Base-by-base conservation (phyloP, 1,139 yeast species). In the Kurtzmaniella quercitrusa region DNA sequence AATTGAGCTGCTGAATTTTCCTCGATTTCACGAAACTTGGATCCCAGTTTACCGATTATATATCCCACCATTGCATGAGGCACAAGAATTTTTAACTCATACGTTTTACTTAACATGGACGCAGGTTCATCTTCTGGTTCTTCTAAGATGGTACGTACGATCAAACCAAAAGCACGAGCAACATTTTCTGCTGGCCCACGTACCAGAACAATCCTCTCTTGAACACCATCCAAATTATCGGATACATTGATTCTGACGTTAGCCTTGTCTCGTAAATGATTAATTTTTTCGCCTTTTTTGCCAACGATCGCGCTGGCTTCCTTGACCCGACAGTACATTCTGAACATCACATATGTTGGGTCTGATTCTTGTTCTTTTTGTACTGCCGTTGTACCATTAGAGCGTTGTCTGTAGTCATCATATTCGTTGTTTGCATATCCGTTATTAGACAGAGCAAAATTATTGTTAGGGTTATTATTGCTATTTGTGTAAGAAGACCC, bases 41-140 rank as follows among this genome's bases (percentile, higher is more conserved):
- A 66, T 9, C 96, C 95, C 45, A 74, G 82, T 54, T 84, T 84
- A 12, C 96, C 96, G 51, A 88, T 88, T 40, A 89, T 75, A 51
- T 78, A 84, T 0, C 96, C 96, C 68, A 88, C 86, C 58, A 85
- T 66, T 2, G 85, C 82, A 60, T 88, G 93, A 2, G 96, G 95
- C 32, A 89, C 74, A 44, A 88, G 65, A 15, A 88, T 58, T 49
- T 82, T 75, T 50, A 88, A 63, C 42, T 76, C 76, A 48, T 80
- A 77, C 42, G 74, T 79, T 48, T 68, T 67, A 30, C 88, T 77
- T 42, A 72, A 69, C 35, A 76, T 64, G 2, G 77, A 65, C 0
- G 87, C 81, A 2, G 88, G 80, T 47, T 71, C 76, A 49, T 79
- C 84, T 54, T 81, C 80, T 1, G 84, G 82, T 57, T 86, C 94